These are phyloP conservation scores for Fraxinus platypoda DNA, from an alignment of 305 asterid genomes.

Conservation along the genomic window DNA sequence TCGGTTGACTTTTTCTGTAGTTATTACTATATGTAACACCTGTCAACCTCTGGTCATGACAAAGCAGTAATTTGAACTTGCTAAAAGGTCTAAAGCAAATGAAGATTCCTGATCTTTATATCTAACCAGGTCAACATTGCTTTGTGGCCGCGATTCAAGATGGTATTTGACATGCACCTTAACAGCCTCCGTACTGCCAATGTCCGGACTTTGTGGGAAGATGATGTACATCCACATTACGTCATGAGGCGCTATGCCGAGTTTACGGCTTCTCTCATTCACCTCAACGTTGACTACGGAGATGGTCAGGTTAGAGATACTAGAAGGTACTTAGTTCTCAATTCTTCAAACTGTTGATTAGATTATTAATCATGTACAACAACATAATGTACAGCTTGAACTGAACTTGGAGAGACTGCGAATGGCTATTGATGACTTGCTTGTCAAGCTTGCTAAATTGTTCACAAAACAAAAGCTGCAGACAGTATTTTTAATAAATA, in stretches of 20 bases:
- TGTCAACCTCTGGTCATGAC: neutral
- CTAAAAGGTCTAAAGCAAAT: neutral
- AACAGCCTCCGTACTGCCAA: constrained; percentile 82
- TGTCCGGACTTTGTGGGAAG: constrained; percentile 87
- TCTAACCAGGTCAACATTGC: constrained; percentile 82
- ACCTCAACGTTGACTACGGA: constrained; percentile 87
- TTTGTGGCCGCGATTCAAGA: constrained; percentile 97
- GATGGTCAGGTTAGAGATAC: constrained; percentile 86
- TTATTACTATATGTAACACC: neutral
- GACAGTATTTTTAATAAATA: constrained; percentile 88
- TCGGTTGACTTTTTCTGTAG: neutral
- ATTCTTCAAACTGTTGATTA: constrained; percentile 7
- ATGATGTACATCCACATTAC: constrained; percentile 97
- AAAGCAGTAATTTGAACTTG: neutral
- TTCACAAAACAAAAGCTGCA: constrained; percentile 77
- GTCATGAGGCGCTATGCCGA: constrained; percentile 99
- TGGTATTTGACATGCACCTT: constrained; percentile 98
- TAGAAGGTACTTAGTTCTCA: constrained; percentile 14
- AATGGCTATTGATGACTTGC: constrained; percentile 92
- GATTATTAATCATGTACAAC: constrained; percentile 7
- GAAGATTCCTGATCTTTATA: neutral
- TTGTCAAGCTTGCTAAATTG: constrained; percentile 78
- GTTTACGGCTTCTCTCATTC: constrained; percentile 92
- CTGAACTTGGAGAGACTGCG: constrained; percentile 92
- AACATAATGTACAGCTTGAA: constrained; percentile 60